A percentile compares a stretch with the other conserved stretches of the same genome.
Evolutionary conservation across 2,329 filamentous ascomycete genomes (phyloP).

Genomic region (Cladophialophora immunda): DNA sequence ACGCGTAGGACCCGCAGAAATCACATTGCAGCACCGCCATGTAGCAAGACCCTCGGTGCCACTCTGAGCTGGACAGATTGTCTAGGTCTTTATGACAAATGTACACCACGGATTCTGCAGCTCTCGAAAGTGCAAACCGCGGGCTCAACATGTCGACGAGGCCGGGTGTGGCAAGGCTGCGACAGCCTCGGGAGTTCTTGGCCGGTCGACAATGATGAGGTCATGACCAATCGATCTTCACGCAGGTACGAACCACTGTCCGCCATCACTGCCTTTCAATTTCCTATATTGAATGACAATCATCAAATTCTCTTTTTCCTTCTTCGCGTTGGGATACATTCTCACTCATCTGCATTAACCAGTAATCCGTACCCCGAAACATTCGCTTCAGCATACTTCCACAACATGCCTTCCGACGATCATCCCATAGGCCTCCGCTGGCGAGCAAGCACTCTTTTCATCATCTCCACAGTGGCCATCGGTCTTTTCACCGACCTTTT

Average conservation of each 20-base stretch:
- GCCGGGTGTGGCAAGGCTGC: constrained; percentile 5
- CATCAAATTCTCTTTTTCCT: neutral
- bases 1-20: neutral
- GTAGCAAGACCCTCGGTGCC: neutral
- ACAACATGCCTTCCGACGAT: constrained; percentile 28
- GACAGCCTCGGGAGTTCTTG: constrained; percentile 8
- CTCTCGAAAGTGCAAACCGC: neutral
- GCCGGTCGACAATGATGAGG: constrained; percentile 16
- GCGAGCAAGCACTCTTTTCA: constrained; percentile 68
- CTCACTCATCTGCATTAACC: neutral
- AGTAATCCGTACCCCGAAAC: constrained; percentile 10
- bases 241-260: constrained; percentile 16
- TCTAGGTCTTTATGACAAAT: neutral
- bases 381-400: constrained; percentile 16
- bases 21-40: neutral
- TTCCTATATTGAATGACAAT: neutral
- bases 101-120: neutral
- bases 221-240: constrained; percentile 21
- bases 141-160: neutral
- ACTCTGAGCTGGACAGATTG: neutral
- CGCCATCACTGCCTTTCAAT: neutral
- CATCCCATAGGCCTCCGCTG: constrained; percentile 51
- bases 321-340: neutral
- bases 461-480: constrained; percentile 61
- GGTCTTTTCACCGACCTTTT: constrained; percentile 58